Evolutionary conservation across 495 filamentous ascomycete genomes (phyloP).

Genomic region (Pseudoneurospora amorphoporcata): DNA sequence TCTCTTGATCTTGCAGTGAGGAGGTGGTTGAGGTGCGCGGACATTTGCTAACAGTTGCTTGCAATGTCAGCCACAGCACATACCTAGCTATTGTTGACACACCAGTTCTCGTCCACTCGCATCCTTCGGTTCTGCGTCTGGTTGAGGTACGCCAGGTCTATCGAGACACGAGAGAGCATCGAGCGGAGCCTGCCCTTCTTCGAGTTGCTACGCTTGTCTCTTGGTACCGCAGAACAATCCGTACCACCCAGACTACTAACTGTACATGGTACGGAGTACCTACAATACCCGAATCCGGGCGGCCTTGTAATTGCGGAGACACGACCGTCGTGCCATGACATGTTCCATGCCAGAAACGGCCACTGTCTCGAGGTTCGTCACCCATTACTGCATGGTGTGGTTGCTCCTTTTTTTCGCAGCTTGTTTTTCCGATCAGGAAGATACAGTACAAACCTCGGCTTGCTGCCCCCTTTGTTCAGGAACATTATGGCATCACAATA

Average conservation of each 20-base stretch:
- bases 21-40: not conserved
- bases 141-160: not conserved
- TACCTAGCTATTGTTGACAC: not conserved
- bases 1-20: not conserved
- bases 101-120: not conserved
- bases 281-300: not conserved
- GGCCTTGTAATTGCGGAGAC: not conserved
- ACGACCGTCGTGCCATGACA: not conserved
- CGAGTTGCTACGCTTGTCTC: constrained; percentile 10
- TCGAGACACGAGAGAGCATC: not conserved
- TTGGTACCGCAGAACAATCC: not conserved
- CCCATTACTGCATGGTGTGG: not conserved
- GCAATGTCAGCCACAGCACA: not conserved
- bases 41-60: not conserved
- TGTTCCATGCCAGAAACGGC: not conserved
- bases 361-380: not conserved
- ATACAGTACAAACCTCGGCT: not conserved
- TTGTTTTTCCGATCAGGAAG: not conserved
- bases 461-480: not conserved
- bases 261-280: not conserved
- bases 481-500: not conserved
- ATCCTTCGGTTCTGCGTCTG: not conserved
- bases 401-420: not conserved
- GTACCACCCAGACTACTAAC: not conserved
- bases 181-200: not conserved